phyloP scores from a whole-genome alignment of 345 rosid genomes.

The Eucalyptus grandis region DNA sequence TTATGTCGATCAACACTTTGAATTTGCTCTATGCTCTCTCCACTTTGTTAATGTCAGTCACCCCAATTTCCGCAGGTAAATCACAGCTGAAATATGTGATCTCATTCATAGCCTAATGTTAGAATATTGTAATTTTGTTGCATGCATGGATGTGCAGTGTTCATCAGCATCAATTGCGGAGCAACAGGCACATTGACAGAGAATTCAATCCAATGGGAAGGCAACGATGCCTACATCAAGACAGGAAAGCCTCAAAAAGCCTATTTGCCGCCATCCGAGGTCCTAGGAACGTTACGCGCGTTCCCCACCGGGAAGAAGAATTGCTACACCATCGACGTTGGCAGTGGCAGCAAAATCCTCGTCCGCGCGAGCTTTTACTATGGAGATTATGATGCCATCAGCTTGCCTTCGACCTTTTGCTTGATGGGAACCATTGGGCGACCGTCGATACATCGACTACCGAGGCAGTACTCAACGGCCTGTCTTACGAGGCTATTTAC shows the following conservation, averaged over 20 bases:
- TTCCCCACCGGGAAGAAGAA: constrained; percentile 9
- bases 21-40: background rate
- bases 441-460: background rate
- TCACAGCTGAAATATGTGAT: background rate
- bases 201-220: background rate
- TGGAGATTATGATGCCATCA: constrained; percentile 1
- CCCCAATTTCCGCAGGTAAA: background rate
- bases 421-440: constrained; percentile 11
- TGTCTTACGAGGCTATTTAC: background rate
- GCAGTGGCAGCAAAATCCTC: background rate
- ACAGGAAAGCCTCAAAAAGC: background rate
- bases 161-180: constrained; percentile 3
- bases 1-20: background rate
- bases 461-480: background rate
- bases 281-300: background rate
- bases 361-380: constrained; percentile 5
- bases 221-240: background rate
- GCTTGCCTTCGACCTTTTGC: constrained; percentile 4
- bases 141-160: background rate
- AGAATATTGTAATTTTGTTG: background rate
- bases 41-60: background rate
- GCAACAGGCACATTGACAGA: background rate
- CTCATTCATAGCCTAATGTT: background rate
- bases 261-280: background rate
- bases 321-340: background rate